Conservation (phyloP, 1,284 basidiomycete genomes). For the Rhizoctonia solani region DNA sequence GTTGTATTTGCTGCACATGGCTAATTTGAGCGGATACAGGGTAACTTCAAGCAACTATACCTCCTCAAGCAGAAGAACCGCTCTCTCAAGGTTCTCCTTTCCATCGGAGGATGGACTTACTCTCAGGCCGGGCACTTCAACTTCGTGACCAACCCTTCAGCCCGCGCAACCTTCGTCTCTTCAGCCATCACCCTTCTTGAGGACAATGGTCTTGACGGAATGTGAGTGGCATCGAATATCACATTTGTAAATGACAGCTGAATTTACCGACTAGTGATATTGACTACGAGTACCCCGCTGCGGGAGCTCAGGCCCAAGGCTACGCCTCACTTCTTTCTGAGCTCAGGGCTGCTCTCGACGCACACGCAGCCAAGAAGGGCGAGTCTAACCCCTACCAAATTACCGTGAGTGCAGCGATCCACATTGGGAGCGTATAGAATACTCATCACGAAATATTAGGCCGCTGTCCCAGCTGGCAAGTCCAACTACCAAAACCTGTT, state of each 20-base stretch:
- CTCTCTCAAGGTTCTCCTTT: slow-evolving; percentile 76
- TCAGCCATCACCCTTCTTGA: slow-evolving; percentile 75
- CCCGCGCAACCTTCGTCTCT: slow-evolving; percentile 70
- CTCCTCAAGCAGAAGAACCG: slow-evolving; percentile 75
- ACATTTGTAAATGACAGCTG: neutral
- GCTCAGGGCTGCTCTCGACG: slow-evolving; percentile 59
- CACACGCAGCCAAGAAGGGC: slow-evolving; percentile 58
- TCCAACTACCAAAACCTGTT: slow-evolving; percentile 68
- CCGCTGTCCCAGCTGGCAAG: slow-evolving; percentile 66
- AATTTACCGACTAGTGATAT: slow-evolving; percentile 55
- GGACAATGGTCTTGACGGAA: slow-evolving; percentile 87
- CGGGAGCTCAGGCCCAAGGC: slow-evolving; percentile 57
- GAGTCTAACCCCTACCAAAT: slow-evolving; percentile 63
- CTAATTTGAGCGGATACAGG: slow-evolving; percentile 66
- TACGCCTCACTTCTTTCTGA: slow-evolving; percentile 62
- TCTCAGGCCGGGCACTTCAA: slow-evolving; percentile 67
- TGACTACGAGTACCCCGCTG: slow-evolving; percentile 68
- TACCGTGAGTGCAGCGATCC: slow-evolving; percentile 55
- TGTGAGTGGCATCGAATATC: slow-evolving; percentile 45
- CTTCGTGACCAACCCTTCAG: slow-evolving; percentile 58
- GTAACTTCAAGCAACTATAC: slow-evolving; percentile 82
- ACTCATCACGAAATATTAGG: slow-evolving; percentile 38
- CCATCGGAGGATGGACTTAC: slow-evolving; percentile 78
- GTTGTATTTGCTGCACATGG: slow-evolving; percentile 33
- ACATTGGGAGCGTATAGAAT: too few species aligned